Evolutionary conservation across 2,329 filamentous ascomycete species (phyloP).

Genomic region (Beauveria rudraprayagi): DNA sequence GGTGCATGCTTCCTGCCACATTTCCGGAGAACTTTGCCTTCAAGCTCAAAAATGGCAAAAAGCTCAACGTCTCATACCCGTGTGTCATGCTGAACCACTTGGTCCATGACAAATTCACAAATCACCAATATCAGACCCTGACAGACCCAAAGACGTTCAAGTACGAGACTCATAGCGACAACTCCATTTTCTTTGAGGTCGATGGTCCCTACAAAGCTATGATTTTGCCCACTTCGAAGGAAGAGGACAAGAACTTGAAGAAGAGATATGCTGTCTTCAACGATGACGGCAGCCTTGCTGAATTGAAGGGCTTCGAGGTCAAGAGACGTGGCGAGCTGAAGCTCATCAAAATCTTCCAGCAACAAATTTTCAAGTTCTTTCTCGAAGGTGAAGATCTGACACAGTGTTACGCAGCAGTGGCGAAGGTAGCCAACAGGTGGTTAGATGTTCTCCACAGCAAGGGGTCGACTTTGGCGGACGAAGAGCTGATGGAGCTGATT

Average conservation of each 20-base stretch:
- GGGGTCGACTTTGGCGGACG: conserved; percentile 83
- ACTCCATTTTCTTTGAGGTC: conserved; percentile 99
- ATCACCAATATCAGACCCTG: conserved; percentile 92
- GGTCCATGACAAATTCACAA: conserved; percentile 90
- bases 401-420: conserved; percentile 86
- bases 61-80: conserved; percentile 90
- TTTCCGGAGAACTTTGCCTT: conserved; percentile 97
- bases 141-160: conserved; percentile 70
- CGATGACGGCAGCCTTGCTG: conserved; percentile 88
- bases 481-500: conserved; percentile 98
- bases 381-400: conserved; percentile 79
- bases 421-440: conserved; percentile 93
- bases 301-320: conserved; percentile 94
- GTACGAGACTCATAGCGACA: conserved; percentile 96
- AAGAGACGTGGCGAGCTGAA: conserved; percentile 97
- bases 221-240: conserved; percentile 94
- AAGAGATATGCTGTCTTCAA: conserved; percentile 99
- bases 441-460: conserved; percentile 87
- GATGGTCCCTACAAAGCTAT: conserved; percentile 97
- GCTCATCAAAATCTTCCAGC: conserved; percentile 99
- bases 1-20: conserved; percentile 95
- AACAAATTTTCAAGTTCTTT: conserved; percentile 99
- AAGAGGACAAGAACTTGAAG: conserved; percentile 99
- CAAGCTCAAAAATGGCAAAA: conserved; percentile 92
- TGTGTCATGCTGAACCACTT: conserved; percentile 99